Conservation (phyloP, 1,284 basidiomycete genomes). For the Marasmius sp. region DNA sequence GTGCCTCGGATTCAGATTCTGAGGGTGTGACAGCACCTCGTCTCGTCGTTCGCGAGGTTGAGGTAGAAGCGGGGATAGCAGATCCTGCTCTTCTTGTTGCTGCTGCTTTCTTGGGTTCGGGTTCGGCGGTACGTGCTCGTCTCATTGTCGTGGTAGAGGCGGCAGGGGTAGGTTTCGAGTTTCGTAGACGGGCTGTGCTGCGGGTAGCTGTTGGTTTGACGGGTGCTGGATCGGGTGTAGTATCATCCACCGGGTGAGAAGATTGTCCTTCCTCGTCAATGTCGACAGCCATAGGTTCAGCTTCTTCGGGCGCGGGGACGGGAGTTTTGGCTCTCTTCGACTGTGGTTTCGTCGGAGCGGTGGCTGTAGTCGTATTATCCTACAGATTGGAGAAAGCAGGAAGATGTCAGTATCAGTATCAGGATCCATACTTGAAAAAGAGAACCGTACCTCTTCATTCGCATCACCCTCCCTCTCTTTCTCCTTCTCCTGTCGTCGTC, state of each 20-base stretch:
- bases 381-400: not conserved
- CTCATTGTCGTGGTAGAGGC: not conserved
- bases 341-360: not conserved
- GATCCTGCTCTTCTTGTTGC: not conserved
- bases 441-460: not conserved
- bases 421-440: not conserved
- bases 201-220: not conserved
- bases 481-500: not conserved
- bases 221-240: no score
- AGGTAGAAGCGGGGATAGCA: not conserved
- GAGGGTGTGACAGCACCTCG: not conserved
- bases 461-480: not conserved
- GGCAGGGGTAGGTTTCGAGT: not conserved
- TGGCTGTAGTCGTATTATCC: not conserved
- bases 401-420: not conserved
- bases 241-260: no score
- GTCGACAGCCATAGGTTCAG: no score
- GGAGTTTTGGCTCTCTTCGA: not conserved
- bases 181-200: not conserved
- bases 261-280: no score
- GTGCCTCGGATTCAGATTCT: not conserved
- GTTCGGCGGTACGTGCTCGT: not conserved
- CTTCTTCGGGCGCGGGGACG: not conserved
- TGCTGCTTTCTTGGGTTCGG: not conserved
- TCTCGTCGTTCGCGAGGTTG: not conserved